Base-by-base conservation (phyloP, 805 yeast genomes). In the Suhomyces sp. region DNA sequence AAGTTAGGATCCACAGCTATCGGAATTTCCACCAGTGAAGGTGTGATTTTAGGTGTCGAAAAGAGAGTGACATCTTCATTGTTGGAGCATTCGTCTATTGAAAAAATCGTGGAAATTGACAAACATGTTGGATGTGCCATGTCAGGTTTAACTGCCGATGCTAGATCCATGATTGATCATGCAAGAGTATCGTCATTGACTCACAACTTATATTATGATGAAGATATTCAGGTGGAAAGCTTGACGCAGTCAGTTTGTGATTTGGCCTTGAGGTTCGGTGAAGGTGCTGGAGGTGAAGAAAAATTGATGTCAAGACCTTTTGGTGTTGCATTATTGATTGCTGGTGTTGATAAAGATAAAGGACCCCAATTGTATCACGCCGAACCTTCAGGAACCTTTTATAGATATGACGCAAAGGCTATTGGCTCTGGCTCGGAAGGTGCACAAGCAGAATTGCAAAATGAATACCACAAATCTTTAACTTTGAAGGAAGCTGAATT, bases 401-500 rank as follows among this genome's bases (percentile, higher is more conserved):
- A 94, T 75, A 84, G 94, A 72, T 94, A 94, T 68, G 97, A 94
- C 64, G 99, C 99, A 25, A 96, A 94, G 74, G 99, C 99, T 10
- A 94, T 96, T 63, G 99, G 99, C 12, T 89, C 97, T 1, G 99
- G 99, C 19, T 88, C 96, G 13, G 99, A 94, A 73, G 99, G 99
- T 57, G 99, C 99, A 1, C 99, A 96, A 73, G 87, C 97, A 1
- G 99, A 94, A 71, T 79, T 94, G 65, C 97, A 92, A 71, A 93
- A 92, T 65, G 97, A 94, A 73, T 94, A 94, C 74, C 98, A 93
- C 73, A 86, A 86, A 59, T 89, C 96, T 19, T 79, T 94, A 62
- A 90, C 97, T 12, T 76, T 94, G 60, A 83, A 85, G 59, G 99
- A 96, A 68, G 99, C 98, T 7, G 98, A 94, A 77, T 72, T 88